Evolutionary conservation across 495 filamentous ascomycete species (phyloP), one percentile per base, ranked within the genome.

Genomic region (Neurospora sp.): DNA sequence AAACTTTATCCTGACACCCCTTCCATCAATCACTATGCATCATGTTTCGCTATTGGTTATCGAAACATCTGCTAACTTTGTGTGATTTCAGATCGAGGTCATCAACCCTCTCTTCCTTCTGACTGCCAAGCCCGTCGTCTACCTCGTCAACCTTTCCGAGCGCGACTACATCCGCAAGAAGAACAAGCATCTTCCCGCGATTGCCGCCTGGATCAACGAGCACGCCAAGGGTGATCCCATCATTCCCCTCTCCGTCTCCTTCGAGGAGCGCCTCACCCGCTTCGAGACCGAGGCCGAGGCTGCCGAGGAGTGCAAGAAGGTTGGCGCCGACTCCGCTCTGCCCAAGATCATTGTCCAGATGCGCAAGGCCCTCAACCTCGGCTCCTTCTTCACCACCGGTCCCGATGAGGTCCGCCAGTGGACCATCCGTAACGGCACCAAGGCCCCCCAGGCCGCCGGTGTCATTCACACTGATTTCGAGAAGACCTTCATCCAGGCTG

Each of bases 401-500:
- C 84, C 94, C 42, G 96, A 99, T 79, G 96, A 99, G 85, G 96
- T 99, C 71, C 89, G 96, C 73, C 96, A 99, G 82, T 99, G 96
- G 96, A 98, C 94, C 40, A 95, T 99, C 80, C 89, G 96, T 53
- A 94, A 94, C 80, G 94, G 94, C 72, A 96, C 92, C 76, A 99
- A 99, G 86, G 96, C 96, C 41, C 96, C 96, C 20, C 92, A 94
- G 79, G 96, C 96, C 61, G 96, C 96, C 18, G 96, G 96, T 85
- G 96, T 98, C 72, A 99, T 99, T 76, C 96, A 99, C 84, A 92
- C 91, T 71, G 96, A 99, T 80, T 98, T 99, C 74, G 96, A 99
- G 83, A 99, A 99, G 89, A 99, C 96, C 0, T 99, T 99, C 84
- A 99, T 99, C 77, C 96, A 99, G 84, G 93, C 87, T 39, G 86